Evolutionary conservation across 345 rosid genomes (phyloP), one percentile per base, ranked within the genome.

Genomic region (Pistacia integerrima): DNA sequence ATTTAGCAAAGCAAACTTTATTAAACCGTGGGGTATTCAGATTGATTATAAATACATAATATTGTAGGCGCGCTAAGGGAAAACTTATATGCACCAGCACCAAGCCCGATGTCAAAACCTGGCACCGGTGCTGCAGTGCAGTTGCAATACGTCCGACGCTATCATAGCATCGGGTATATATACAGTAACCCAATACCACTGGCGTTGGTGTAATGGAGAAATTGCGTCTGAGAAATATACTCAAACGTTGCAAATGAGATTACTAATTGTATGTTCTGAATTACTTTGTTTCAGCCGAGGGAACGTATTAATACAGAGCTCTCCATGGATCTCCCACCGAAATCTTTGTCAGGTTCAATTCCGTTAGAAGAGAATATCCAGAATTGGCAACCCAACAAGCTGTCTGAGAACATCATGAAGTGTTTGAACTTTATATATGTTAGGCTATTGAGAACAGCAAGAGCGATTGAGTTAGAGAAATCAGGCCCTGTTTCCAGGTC

Each of bases 321-420:
- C 10, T 74, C 87, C 14, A 30, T 83, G 59, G 92, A 90, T 67
- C 70, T 77, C 1, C 85, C 90, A 18, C 91, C 92, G 41, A 91
- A 82, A 77, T 80, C 93, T 78, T 72, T 86, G 36, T 70, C 93
- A 3, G 87, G 85, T 73, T 74, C 91, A 46, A 79, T 87, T 17
- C 76, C 82, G 41, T 77, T 84, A 72, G 97, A 90, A 77, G 98
- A 91, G 35, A 89, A 70, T 82, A 82, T 74, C 65, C 93, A 89
- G 69, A 92, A 83, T 49, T 82, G 89, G 90, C 91, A 90, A 52
- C 96, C 98, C 41, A 93, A 93, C 87, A 93, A 90, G 84, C 88
- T 95, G 13, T 90, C 99, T 0, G 98, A 93, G 84, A 88, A 87
- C 80, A 92, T 91, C 67, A 85, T 95, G 90, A 92, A 86, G 82